Percentiles rank a stretch among this genome's conserved stretches.
phyloP scores from a whole-genome alignment of 192 early-diverging fungal species.

The Diversispora epigaea region DNA sequence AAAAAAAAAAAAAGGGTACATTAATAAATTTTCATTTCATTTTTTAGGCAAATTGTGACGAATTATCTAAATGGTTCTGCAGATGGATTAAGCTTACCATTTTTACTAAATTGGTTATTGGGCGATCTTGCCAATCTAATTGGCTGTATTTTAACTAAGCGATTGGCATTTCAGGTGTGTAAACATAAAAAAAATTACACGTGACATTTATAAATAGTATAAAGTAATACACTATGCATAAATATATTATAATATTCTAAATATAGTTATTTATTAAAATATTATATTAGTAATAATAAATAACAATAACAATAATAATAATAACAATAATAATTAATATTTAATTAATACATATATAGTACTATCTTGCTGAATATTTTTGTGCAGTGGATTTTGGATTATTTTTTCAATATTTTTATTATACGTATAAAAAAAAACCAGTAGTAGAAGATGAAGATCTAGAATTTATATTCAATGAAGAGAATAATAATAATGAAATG shows the following conservation, averaged over 20 bases:
- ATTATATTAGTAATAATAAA: neutral
- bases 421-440: conserved; percentile 19
- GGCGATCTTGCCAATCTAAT: conserved; percentile 70
- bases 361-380: conserved; percentile 53
- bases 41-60: conserved; percentile 44
- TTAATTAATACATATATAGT: conserved; percentile 35
- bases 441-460: no score
- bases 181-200: no score
- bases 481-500: no score
- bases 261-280: neutral
- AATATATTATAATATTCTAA: conserved; percentile 26
- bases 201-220: no score
- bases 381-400: conserved; percentile 43
- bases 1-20: no score
- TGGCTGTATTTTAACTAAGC: conserved; percentile 68
- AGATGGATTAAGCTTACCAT: conserved; percentile 52
- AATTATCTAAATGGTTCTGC: conserved; percentile 47
- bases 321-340: no score
- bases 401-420: conserved; percentile 47
- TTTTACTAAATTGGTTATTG: conserved; percentile 64
- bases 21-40: neutral
- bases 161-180: conserved; percentile 72
- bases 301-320: no score
- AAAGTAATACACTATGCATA: no score
- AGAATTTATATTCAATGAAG: neutral